Evolutionary conservation across 805 yeast genomes (phyloP), one percentile per base, ranked within the genome.

Genomic region (Kuraishia hungarica): DNA sequence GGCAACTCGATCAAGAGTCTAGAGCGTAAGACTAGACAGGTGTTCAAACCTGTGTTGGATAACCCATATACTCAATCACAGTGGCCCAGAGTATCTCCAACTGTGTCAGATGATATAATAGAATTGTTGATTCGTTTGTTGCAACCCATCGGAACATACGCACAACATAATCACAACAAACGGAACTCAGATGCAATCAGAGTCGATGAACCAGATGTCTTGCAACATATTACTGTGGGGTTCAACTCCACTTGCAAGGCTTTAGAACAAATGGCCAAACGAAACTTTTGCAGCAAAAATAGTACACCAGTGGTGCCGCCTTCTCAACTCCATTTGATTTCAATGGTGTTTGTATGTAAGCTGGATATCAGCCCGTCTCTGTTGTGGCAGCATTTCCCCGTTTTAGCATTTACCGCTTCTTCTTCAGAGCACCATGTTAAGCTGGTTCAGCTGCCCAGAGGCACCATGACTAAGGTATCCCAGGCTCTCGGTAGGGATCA

Each of bases 11-110:
- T 83, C 15, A 81, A 78, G 58, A 77, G 75, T 22, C 57, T 75
- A 1, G 86, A 83, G 53, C 70, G 71, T 58, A 77, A 75, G 63
- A 71, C 79, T 54, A 74, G 77, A 58, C 84, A 82, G 58, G 81
- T 84, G 7, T 82, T 81, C 67, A 84, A 81, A 65, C 89, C 91
- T 0, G 69, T 86, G 1, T 69, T 86, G 21, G 84, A 83, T 28
- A 82, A 82, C 57, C 89, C 91, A 2, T 84, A 72, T 61, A 78
- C 86, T 0, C 75, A 75, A 52, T 72, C 55, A 11, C 48, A 54
- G 22, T 77, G 80, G 80, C 79, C 80, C 2, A 64, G 63, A 46
- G 61, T 76, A 2, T 69, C 65, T 2, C 71, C 72, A 1, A 64
- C 67, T 2, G 52, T 65, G 1, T 68, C 70, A 2, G 52, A 52